Evolutionary conservation across 2,329 filamentous ascomycete species (phyloP).

Genomic region (Bisporella sp.): DNA sequence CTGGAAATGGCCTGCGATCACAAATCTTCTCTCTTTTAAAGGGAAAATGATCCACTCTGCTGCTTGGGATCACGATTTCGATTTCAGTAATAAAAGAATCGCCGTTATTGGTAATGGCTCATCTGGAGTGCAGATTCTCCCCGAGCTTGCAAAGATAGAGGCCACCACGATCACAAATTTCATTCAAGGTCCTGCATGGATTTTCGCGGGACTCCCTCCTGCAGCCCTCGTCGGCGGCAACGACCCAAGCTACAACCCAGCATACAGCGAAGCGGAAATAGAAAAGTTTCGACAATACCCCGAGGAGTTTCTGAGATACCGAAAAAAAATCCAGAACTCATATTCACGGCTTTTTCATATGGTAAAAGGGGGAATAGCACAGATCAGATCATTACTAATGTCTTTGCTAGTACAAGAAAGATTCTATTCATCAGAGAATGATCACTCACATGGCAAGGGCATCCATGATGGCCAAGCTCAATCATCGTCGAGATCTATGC

Average conservation of each 20-base stretch:
- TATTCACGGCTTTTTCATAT: not conserved
- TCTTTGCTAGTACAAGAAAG: not conserved
- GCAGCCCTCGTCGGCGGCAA: not conserved
- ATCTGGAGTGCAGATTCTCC: slow-evolving; percentile 44
- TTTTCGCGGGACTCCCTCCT: not conserved
- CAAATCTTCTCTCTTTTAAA: slow-evolving; percentile 42
- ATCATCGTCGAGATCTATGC: not conserved
- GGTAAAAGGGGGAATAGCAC: not conserved
- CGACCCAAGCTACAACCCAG: not conserved
- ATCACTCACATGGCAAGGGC: not conserved
- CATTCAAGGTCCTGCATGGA: not conserved
- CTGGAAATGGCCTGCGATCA: slow-evolving; percentile 55
- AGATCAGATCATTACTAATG: not conserved
- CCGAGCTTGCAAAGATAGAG: slow-evolving; percentile 12
- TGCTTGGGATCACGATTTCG: slow-evolving; percentile 47
- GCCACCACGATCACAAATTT: not conserved
- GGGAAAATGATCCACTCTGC: slow-evolving; percentile 51
- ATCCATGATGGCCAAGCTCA: not conserved
- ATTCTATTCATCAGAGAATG: not conserved
- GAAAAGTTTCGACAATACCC: not conserved
- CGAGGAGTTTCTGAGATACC: not conserved
- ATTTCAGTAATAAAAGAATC: slow-evolving; percentile 38
- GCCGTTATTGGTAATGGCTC: slow-evolving; percentile 43
- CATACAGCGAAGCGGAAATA: not conserved
- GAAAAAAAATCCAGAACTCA: not conserved